Evolutionary conservation across 2,329 filamentous ascomycete genomes (phyloP).

Genomic region (Pochonia chlamydosporia): DNA sequence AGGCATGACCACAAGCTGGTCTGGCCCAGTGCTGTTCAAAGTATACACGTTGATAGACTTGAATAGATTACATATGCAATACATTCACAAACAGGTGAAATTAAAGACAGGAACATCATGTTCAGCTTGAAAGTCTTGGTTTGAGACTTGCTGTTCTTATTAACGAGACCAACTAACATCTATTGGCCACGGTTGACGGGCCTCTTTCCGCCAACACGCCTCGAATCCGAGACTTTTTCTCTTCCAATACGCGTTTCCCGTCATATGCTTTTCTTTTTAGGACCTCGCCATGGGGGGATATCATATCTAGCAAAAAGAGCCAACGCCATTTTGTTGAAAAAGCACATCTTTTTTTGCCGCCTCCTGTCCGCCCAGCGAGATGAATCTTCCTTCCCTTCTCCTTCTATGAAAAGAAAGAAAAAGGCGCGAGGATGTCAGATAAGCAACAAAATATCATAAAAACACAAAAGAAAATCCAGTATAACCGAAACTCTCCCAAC

Average conservation of each 20-base stretch:
- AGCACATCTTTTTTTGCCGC: conserved; percentile 31
- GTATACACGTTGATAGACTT: background rate
- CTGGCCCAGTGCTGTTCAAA: background rate
- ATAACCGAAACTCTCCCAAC: conserved; percentile 22
- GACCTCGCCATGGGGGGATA: conserved; percentile 24
- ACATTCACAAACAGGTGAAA: background rate
- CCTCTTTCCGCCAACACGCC: conserved; percentile 14
- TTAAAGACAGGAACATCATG: background rate
- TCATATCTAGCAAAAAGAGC: conserved; percentile 29
- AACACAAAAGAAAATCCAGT: conserved; percentile 16
- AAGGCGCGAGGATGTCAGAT: conserved; percentile 8
- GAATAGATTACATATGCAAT: background rate
- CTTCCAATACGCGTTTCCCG: background rate
- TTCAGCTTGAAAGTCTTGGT: conserved; percentile 14
- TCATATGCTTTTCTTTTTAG: conserved; percentile 14
- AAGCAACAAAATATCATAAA: conserved; percentile 13
- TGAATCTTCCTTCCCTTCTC: conserved; percentile 9
- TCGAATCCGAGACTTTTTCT: conserved; percentile 2
- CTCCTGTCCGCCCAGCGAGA: conserved; percentile 23
- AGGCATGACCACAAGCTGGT: background rate
- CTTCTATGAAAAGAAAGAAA: conserved; percentile 5
- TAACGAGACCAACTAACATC: conserved; percentile 15
- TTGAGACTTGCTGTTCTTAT: background rate
- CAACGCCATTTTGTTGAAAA: conserved; percentile 36
- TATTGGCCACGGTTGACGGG: conserved; percentile 39